Evolutionary conservation across 768 basidiomycete species (phyloP).

Genomic region (Tephrocybe sp.): DNA sequence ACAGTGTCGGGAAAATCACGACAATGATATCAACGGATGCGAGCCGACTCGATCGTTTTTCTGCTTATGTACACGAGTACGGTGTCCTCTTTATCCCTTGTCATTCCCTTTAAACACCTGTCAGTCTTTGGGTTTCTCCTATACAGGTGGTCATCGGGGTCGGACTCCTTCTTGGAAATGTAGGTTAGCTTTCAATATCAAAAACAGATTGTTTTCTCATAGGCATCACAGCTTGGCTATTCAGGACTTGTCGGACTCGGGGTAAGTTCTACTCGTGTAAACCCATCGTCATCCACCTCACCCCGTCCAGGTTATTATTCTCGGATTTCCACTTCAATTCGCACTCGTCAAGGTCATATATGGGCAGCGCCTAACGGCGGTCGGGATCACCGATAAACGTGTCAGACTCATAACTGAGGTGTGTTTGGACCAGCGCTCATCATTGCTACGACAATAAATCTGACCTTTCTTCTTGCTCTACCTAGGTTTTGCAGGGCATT

Average conservation of each 20-base stretch:
- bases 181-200: conserved; percentile 18
- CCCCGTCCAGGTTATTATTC: conserved; percentile 37
- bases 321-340: conserved; percentile 50
- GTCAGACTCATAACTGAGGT: conserved; percentile 54
- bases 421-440: not conserved
- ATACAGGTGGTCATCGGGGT: conserved; percentile 48
- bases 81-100: not conserved
- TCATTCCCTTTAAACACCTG: conserved; percentile 1
- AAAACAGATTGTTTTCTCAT: not conserved
- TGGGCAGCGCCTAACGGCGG: conserved; percentile 41
- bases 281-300: conserved; percentile 12
- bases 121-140: conserved; percentile 32
- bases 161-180: conserved; percentile 49
- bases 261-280: conserved; percentile 23
- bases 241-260: conserved; percentile 56
- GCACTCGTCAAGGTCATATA: conserved; percentile 43
- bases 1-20: conserved; percentile 47
- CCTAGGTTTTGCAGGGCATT: conserved; percentile 62
- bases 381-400: conserved; percentile 53
- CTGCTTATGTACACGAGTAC: conserved; percentile 28
- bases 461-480: not conserved
- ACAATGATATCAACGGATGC: conserved; percentile 52
- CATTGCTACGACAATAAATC: not conserved
- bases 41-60: conserved; percentile 38
- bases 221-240: conserved; percentile 40